Base-by-base conservation (phyloP, 1,284 basidiomycete species). In the Calocybe gambosa region DNA sequence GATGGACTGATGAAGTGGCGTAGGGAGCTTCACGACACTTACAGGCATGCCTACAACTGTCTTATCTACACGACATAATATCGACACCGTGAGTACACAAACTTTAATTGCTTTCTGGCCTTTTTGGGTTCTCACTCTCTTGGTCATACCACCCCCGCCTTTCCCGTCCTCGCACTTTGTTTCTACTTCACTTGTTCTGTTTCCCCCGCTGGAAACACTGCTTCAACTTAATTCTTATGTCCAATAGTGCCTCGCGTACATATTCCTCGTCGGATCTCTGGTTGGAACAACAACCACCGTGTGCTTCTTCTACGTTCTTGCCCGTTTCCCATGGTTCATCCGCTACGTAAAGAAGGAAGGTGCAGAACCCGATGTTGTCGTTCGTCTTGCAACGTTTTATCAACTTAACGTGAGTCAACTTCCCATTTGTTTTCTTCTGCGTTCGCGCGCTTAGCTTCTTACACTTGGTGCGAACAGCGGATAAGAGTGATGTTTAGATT, bases 401-500 rank as follows among this genome's bases (percentile, higher is more conserved):
- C 75, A 83, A 46, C 66, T 88, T n/a, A 88, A 89, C 55, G 85
- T 87, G 46, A 51, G 84, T 63, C 6, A 15, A 16, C 10, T 21
- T 12, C 16, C 36, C 18, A 21, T 12, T 33, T 16, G 12, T 28
- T 26, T 3, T 9, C 9, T 18, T 19, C 20, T 9, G 25, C 31
- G 40, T 28, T 35, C 12, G 1, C 31, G 26, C n/a, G n/a, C n/a
- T n/a, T n/a, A n/a, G n/a, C n/a, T 35, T 19, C 20, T 26, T 42
- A 33, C 43, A 19, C 23, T 42, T 47, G 10, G 50, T 53, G 23
- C 39, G 19, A 45, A 19, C 53, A 86, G 82, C 67, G 75, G 48
- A 72, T 74, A 40, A 75, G 85, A 19, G 77, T 88, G 38, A 59
- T 77, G 10, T 84, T 87, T 61, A 75, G 85, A 12, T 85, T 88